Evolutionary conservation across 441 rosid species (phyloP).

Genomic region (Omphalea diandra): DNA sequence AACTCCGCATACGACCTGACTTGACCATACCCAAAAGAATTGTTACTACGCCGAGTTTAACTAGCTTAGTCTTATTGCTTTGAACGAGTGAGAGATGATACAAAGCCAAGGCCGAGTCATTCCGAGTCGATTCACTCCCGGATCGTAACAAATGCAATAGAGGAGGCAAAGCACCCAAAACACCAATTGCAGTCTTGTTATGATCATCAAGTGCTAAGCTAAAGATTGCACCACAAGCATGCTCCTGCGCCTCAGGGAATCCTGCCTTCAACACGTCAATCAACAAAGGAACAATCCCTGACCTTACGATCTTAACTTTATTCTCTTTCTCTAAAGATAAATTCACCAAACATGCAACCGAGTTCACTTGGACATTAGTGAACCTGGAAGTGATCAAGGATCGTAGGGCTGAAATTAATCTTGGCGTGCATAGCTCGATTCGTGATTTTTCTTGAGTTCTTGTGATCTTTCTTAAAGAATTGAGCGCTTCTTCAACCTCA

Average conservation of each 20-base stretch:
- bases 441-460: conserved; percentile 49
- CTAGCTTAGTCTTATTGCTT: conserved; percentile 59
- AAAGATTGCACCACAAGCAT: conserved; percentile 75
- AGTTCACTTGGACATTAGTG: conserved; percentile 60
- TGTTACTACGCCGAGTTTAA: conserved; percentile 61
- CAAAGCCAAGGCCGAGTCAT: conserved; percentile 74
- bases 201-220: conserved; percentile 75
- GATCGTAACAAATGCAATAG: conserved; percentile 58
- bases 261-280: conserved; percentile 73
- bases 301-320: conserved; percentile 75
- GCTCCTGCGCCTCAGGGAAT: conserved; percentile 69
- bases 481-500: conserved; percentile 65
- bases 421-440: conserved; percentile 48
- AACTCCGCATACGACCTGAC: conserved; percentile 48
- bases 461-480: too few relatives aligned
- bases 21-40: conserved; percentile 54
- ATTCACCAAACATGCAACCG: conserved; percentile 74
- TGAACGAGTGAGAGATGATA: conserved; percentile 80
- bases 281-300: conserved; percentile 71
- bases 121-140: conserved; percentile 55
- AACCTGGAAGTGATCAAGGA: conserved; percentile 54
- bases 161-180: conserved; percentile 77
- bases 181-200: conserved; percentile 85
- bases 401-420: conserved; percentile 48
- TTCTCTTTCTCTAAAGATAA: conserved; percentile 64